A percentile compares a stretch with the other conserved stretches of the same genome.
phyloP scores from a whole-genome alignment of 2,329 filamentous ascomycete genomes.

The Periconia digitata region DNA sequence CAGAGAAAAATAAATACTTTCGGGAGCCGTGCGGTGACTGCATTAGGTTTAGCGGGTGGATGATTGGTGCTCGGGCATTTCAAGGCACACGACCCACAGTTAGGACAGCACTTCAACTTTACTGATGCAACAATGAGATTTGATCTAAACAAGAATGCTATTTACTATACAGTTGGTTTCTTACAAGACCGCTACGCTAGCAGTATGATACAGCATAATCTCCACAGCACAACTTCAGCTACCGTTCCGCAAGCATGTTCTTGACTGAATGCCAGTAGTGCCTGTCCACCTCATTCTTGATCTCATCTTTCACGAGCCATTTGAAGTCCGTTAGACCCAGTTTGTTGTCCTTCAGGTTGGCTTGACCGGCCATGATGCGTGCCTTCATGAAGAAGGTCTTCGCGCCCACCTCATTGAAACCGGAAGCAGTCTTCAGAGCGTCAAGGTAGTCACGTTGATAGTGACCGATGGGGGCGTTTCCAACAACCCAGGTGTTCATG shows the following conservation, averaged over 20 bases:
- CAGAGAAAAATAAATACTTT: background rate
- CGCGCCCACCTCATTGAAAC: constrained; percentile 59
- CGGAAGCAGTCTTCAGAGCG: constrained; percentile 14
- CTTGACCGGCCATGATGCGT: constrained; percentile 96
- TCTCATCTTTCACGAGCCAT: constrained; percentile 90
- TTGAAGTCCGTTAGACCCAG: constrained; percentile 79
- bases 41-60: background rate
- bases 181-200: constrained; percentile 15
- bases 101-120: too few relatives aligned
- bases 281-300: constrained; percentile 64
- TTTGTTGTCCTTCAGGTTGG: constrained; percentile 70
- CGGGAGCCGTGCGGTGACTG: background rate
- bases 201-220: constrained; percentile 10
- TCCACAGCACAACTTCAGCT: constrained; percentile 46
- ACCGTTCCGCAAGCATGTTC: constrained; percentile 84
- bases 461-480: constrained; percentile 85
- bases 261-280: constrained; percentile 74
- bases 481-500: constrained; percentile 99
- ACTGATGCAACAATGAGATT: background rate
- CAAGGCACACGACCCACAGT: background rate
- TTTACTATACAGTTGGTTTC: background rate
- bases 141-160: background rate
- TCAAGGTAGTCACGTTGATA: constrained; percentile 61
- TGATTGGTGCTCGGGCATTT: background rate
- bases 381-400: constrained; percentile 97